A percentile compares a stretch with the other conserved stretches of the same genome.
Conservation (phyloP, 495 filamentous ascomycete species). For the Penicillium longicatenatum region DNA sequence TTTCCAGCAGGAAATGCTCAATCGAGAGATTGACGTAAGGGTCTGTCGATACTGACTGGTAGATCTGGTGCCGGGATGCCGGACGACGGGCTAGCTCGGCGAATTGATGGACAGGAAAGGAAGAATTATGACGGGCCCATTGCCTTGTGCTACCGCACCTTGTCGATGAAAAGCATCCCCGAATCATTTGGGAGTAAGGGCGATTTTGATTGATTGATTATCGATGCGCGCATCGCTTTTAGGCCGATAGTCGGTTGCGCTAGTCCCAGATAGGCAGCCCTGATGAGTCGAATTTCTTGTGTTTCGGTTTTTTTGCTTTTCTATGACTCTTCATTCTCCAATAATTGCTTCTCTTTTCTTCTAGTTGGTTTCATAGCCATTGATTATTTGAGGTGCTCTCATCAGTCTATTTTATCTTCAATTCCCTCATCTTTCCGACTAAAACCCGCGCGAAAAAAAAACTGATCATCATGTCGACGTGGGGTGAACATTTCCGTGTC, state of each 20-base stretch:
- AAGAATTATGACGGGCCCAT: constrained; percentile 36
- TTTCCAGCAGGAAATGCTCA: constrained; percentile 84
- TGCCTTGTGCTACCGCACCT: constrained; percentile 13
- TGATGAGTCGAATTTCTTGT: constrained; percentile 30
- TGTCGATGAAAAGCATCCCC: constrained; percentile 15
- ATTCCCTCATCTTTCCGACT: neutral
- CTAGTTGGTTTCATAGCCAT: neutral
- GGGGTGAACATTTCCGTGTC: constrained; percentile 81
- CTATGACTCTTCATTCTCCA: neutral
- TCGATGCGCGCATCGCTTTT: neutral
- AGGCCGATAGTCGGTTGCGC: constrained; percentile 35
- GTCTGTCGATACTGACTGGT: constrained; percentile 70
- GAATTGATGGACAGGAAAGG: constrained; percentile 39
- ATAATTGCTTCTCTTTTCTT: neutral
- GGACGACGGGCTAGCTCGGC: constrained; percentile 43
- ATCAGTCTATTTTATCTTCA: neutral
- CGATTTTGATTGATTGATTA: constrained; percentile 12
- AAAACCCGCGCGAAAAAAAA: neutral
- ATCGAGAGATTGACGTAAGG: constrained; percentile 96
- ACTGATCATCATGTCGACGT: constrained; percentile 73
- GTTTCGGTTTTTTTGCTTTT: constrained; percentile 15
- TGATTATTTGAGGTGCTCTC: neutral
- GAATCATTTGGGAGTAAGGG: constrained; percentile 27
- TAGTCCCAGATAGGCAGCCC: constrained; percentile 34
- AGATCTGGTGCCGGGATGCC: constrained; percentile 64